These are phyloP conservation scores for Solanum medicagineum DNA, from an alignment of 257 asterid species.

Conservation along the genomic window DNA sequence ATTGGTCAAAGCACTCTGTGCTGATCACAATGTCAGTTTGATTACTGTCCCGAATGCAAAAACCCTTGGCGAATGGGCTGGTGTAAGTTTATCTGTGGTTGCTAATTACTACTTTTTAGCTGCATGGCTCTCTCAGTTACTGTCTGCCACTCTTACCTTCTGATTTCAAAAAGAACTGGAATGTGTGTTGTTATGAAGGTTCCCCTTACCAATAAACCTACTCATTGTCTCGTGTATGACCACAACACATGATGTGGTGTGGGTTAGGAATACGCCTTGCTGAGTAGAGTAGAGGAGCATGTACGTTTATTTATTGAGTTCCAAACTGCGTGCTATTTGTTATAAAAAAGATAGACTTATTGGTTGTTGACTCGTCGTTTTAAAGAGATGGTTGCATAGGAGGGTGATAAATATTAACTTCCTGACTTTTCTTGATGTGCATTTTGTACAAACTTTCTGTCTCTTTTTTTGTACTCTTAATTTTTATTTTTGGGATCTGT, in stretches of 20 bases:
- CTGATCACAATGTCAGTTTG: conserved; percentile 59
- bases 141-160: background rate
- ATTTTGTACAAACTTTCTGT: background rate
- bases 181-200: background rate
- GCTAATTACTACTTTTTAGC: background rate
- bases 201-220: background rate
- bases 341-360: background rate
- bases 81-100: conserved; percentile 28
- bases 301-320: background rate
- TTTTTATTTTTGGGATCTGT: background rate
- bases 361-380: background rate
- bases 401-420: background rate
- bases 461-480: background rate
- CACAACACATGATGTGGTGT: background rate
- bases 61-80: conserved; percentile 73
- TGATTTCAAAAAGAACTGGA: background rate
- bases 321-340: background rate
- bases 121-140: background rate
- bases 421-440: background rate
- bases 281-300: background rate
- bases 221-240: background rate
- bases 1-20: conserved; percentile 61
- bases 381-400: background rate
- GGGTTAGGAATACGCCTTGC: background rate
- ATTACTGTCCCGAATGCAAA: conserved; percentile 58